Evolutionary conservation across 2,329 filamentous ascomycete genomes (phyloP).

Genomic region (Pestalotiopsis sp.): DNA sequence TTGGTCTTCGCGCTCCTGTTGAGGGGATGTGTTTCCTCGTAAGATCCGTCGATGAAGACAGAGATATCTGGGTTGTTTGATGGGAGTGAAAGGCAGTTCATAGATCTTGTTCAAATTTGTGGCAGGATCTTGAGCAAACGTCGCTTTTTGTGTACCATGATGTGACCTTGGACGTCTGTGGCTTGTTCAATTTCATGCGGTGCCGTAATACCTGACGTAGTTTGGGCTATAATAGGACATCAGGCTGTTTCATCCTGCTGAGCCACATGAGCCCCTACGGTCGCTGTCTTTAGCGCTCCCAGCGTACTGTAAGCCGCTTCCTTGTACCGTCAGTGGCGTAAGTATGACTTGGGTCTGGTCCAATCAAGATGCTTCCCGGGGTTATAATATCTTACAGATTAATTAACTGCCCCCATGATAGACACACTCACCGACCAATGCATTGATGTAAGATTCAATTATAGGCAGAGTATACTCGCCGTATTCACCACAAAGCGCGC

Average conservation of each 20-base stretch:
- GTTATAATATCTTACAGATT: neutral
- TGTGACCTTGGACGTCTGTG: neutral
- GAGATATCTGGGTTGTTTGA: neutral
- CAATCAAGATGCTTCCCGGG: neutral
- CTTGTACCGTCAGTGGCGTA: neutral
- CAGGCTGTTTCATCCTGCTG: neutral
- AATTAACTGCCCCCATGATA: neutral
- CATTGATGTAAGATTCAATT: neutral
- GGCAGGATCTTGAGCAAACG: neutral
- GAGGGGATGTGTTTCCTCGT: neutral
- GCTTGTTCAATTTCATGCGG: slow-evolving; percentile 6
- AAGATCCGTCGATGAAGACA: neutral
- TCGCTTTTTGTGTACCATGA: neutral
- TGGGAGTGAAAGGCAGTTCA: neutral
- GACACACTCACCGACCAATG: neutral
- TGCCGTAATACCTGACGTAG: neutral
- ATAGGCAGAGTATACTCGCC: neutral
- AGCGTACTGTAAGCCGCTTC: neutral
- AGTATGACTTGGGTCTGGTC: neutral
- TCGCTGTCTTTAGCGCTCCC: too few species aligned
- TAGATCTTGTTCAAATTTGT: neutral
- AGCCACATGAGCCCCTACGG: neutral
- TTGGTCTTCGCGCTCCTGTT: neutral
- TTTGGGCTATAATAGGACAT: neutral
- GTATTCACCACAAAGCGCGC: neutral